A percentile compares a stretch with the other conserved stretches of the same genome.
Conservation (phyloP, 2,329 filamentous ascomycete genomes). For the Fusarium protoensiforme region DNA sequence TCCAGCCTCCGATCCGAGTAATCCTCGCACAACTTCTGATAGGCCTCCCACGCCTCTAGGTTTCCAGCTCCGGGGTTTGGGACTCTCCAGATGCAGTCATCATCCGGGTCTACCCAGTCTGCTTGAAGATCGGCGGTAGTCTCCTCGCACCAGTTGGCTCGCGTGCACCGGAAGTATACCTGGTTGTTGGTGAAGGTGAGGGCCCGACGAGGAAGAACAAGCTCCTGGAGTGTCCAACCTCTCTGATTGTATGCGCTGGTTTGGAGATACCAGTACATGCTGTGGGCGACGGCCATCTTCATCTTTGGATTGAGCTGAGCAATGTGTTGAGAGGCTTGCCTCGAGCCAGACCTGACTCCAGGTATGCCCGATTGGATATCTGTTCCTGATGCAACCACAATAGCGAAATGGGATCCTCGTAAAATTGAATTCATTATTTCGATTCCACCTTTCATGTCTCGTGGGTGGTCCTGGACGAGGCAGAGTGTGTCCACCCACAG, state of each 20-base stretch:
- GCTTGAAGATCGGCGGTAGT: slow-evolving; percentile 2
- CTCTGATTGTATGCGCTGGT: slow-evolving; percentile 10
- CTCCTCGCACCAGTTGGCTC: slow-evolving; percentile 23
- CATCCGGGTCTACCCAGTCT: background rate
- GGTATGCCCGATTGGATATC: slow-evolving; percentile 3
- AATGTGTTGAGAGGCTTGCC: background rate
- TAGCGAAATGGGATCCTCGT: background rate
- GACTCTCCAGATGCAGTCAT: background rate
- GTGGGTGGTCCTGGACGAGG: slow-evolving; percentile 25
- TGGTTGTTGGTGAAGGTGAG: slow-evolving; percentile 17
- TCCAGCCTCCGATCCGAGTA: slow-evolving; percentile 14
- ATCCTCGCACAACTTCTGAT: slow-evolving; percentile 14
- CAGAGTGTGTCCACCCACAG: slow-evolving; percentile 35
- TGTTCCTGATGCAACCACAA: background rate
- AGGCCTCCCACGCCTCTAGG: background rate
- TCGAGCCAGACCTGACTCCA: background rate
- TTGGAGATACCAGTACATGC: slow-evolving; percentile 20
- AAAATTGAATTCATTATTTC: slow-evolving; percentile 19
- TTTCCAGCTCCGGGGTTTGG: background rate
- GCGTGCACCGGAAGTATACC: slow-evolving; percentile 17
- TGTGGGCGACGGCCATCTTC: background rate
- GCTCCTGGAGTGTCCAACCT: slow-evolving; percentile 15
- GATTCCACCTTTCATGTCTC: background rate
- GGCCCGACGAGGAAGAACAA: background rate
- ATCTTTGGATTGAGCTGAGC: slow-evolving; percentile 2